Conservation (phyloP, 2,329 filamentous ascomycete genomes). For the Zalaria obscura region DNA sequence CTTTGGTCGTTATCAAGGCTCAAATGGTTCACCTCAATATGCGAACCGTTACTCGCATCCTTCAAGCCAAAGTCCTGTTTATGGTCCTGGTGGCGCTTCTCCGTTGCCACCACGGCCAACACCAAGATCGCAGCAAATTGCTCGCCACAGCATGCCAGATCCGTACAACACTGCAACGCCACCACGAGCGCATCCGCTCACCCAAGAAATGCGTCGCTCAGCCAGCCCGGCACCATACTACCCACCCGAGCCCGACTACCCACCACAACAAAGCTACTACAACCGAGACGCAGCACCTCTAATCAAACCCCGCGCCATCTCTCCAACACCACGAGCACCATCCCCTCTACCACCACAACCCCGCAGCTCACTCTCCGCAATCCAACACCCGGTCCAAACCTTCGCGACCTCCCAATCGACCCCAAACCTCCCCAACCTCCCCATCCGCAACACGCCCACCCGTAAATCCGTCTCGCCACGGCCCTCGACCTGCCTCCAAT, state of each 20-base stretch:
- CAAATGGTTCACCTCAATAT: slow-evolving; percentile 8
- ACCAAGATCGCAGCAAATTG: slow-evolving; percentile 2
- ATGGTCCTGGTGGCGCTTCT: slow-evolving; percentile 3
- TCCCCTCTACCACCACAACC: slow-evolving; percentile 7
- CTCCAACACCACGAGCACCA: slow-evolving; percentile 10
- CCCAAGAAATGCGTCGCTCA: slow-evolving; percentile 18
- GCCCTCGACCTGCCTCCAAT: slow-evolving; percentile 29
- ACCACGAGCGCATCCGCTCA: slow-evolving; percentile 19
- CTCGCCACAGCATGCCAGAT: slow-evolving; percentile 18
- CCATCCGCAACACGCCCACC: slow-evolving; percentile 31
- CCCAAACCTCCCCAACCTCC: slow-evolving; percentile 11
- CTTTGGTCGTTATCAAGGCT: not conserved
- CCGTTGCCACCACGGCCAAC: slow-evolving; percentile 3
- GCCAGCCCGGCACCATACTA: slow-evolving; percentile 14
- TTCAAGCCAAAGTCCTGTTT: not conserved
- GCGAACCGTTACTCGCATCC: not conserved
- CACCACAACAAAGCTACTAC: slow-evolving; percentile 3
- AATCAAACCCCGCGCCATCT: slow-evolving; percentile 17
- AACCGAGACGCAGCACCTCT: slow-evolving; percentile 10
- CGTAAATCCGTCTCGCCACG: slow-evolving; percentile 65
- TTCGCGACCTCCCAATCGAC: slow-evolving; percentile 1
- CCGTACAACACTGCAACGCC: slow-evolving; percentile 13
- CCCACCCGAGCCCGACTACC: slow-evolving; percentile 1
- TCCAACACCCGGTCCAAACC: slow-evolving; percentile 6
- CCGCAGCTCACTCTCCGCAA: slow-evolving; percentile 23